These are phyloP conservation scores for Fistulinella prunicolor DNA, from an alignment of 768 basidiomycete genomes.

Conservation along the genomic window DNA sequence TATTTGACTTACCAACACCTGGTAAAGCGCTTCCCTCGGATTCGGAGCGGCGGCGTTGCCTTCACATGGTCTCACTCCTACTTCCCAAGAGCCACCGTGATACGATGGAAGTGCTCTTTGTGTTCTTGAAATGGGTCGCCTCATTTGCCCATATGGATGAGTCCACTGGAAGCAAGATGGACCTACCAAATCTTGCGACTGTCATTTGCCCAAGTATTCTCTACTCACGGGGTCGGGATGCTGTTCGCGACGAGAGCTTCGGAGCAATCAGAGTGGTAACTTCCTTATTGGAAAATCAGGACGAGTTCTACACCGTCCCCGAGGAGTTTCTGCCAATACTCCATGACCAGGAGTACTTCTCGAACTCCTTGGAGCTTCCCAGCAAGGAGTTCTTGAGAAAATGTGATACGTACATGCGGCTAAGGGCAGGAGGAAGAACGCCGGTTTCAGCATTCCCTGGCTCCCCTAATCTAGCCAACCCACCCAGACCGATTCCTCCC, in stretches of 20 bases:
- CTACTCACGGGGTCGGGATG: slow-evolving; percentile 81
- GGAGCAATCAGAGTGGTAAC: slow-evolving; percentile 83
- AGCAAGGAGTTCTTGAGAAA: slow-evolving; percentile 96
- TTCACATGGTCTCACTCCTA: slow-evolving; percentile 83
- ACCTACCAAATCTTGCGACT: slow-evolving; percentile 90
- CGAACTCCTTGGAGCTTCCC: slow-evolving; percentile 82
- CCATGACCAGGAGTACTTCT: slow-evolving; percentile 89
- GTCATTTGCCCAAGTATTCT: slow-evolving; percentile 99
- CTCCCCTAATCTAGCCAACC: slow-evolving; percentile 23
- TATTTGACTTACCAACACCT: slow-evolving; percentile 9
- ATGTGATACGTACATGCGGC: slow-evolving; percentile 84
- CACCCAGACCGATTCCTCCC: slow-evolving; percentile 32
- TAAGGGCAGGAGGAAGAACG: slow-evolving; percentile 58
- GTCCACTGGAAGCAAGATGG: slow-evolving; percentile 98
- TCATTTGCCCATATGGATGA: slow-evolving; percentile 98
- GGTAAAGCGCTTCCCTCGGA: slow-evolving; percentile 64
- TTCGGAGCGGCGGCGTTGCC: slow-evolving; percentile 73
- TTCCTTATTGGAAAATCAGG: slow-evolving; percentile 85
- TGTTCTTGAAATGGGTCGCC: slow-evolving; percentile 99
- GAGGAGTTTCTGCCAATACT: slow-evolving; percentile 84
- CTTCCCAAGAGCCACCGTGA: slow-evolving; percentile 94
- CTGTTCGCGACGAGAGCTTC: slow-evolving; percentile 92
- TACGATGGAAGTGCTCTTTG: slow-evolving; percentile 96
- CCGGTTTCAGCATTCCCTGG: slow-evolving; percentile 31
- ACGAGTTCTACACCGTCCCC: slow-evolving; percentile 94